Conservation (phyloP, 164 flowering plant genomes). For the Piper longum region DNA sequence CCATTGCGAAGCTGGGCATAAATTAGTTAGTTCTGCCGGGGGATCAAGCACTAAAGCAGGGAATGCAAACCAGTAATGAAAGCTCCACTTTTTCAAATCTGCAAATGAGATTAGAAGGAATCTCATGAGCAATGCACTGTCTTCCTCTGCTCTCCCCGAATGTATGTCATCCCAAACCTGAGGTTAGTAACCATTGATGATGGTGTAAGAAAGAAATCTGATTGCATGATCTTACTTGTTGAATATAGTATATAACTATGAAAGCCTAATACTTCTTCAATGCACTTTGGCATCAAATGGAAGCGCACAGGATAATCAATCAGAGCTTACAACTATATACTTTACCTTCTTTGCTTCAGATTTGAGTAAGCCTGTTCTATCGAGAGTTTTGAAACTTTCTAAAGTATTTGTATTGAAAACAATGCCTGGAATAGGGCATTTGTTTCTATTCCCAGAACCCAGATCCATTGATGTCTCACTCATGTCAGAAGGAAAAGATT, state of each 20-base stretch:
- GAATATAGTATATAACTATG: too few relatives aligned
- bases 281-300: neutral
- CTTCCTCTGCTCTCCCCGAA: constrained; percentile 72
- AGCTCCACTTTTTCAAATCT: constrained; percentile 86
- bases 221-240: neutral
- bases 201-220: neutral
- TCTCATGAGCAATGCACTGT: constrained; percentile 58
- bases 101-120: constrained; percentile 87
- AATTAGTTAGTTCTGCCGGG: constrained; percentile 12
- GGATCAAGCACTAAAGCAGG: constrained; percentile 88
- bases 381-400: constrained; percentile 67
- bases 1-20: constrained; percentile 67
- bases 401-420: constrained; percentile 80
- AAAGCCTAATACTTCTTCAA: neutral
- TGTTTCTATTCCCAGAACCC: constrained; percentile 58
- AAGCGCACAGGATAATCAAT: neutral
- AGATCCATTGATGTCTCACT: constrained; percentile 17
- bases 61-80: constrained; percentile 89
- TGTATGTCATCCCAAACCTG: constrained; percentile 91
- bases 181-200: neutral
- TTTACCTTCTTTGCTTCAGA: constrained; percentile 75
- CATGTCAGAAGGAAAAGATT: constrained; percentile 69
- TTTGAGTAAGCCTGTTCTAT: constrained; percentile 50
- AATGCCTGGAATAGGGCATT: constrained; percentile 76
- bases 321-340: neutral